phyloP scores from a whole-genome alignment of 306 rosid species.

The Cotoneaster glaucophyllus region DNA sequence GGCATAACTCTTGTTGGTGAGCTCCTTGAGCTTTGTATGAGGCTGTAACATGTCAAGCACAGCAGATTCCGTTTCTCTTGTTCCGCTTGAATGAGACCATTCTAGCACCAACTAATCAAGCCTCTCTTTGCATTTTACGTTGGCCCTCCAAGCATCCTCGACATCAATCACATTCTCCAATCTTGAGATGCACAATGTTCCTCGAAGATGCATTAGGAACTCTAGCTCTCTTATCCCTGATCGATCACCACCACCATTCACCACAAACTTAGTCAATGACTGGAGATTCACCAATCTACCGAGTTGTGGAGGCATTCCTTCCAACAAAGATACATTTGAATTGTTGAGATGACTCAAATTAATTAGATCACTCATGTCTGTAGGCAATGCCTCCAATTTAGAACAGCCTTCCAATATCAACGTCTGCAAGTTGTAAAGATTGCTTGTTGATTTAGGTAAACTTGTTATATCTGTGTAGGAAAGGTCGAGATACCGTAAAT shows the following conservation, averaged over 20 bases:
- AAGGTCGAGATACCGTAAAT: too few relatives aligned
- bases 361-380: neutral
- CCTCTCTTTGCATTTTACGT: neutral
- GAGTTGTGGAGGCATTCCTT: neutral
- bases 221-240: neutral
- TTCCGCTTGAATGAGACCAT: neutral
- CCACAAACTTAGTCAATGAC: neutral
- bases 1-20: too few relatives aligned
- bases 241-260: neutral
- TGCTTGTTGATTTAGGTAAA: neutral
- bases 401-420: neutral
- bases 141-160: neutral
- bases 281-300: neutral
- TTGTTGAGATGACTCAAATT: neutral
- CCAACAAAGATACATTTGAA: accelerated
- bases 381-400: neutral
- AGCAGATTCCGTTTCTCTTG: accelerated
- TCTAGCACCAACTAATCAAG: neutral
- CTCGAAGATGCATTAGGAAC: neutral
- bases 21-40: too few relatives aligned
- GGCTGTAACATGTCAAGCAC: too few relatives aligned
- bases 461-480: neutral
- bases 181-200: neutral
- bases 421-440: neutral
- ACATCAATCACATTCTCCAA: neutral